A percentile compares a stretch with the other conserved stretches of the same genome.
phyloP scores from a whole-genome alignment of 805 yeast genomes.

The Metschnikowia dekortorum region DNA sequence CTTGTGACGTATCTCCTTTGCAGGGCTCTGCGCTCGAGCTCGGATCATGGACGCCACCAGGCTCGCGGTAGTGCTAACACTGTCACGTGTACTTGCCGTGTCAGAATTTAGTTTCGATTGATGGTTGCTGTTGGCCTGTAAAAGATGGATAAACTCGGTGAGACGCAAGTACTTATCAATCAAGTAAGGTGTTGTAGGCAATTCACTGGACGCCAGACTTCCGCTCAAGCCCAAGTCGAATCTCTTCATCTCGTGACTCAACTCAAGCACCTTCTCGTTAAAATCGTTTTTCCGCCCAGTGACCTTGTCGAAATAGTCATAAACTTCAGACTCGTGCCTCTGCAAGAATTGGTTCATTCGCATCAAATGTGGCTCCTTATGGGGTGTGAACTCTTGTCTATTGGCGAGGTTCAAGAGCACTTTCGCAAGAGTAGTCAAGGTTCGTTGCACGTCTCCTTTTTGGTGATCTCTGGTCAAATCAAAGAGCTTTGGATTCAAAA shows the following conservation, averaged over 20 bases:
- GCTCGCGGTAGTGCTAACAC: conserved; percentile 12
- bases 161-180: conserved; percentile 63
- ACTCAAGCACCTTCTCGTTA: conserved; percentile 50
- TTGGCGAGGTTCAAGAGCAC: conserved; percentile 75
- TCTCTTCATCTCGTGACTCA: conserved; percentile 53
- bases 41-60: conserved; percentile 5
- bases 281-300: conserved; percentile 69
- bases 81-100: conserved; percentile 10
- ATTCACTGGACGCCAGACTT: conserved; percentile 47
- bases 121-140: conserved; percentile 24
- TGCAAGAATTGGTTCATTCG: conserved; percentile 66
- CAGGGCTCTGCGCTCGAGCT: conserved; percentile 4
- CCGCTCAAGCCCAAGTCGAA: conserved; percentile 55
- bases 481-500: conserved; percentile 83
- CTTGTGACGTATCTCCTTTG: conserved; percentile 1
- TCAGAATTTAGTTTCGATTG: not conserved
- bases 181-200: conserved; percentile 65
- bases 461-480: conserved; percentile 68
- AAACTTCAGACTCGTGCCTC: conserved; percentile 51
- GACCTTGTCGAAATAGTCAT: conserved; percentile 67
- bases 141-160: conserved; percentile 51
- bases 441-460: conserved; percentile 65
- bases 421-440: conserved; percentile 79
- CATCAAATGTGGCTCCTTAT: conserved; percentile 78
- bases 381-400: conserved; percentile 63